phyloP scores from a whole-genome alignment of 768 basidiomycete genomes.

The Podaxis sp. region DNA sequence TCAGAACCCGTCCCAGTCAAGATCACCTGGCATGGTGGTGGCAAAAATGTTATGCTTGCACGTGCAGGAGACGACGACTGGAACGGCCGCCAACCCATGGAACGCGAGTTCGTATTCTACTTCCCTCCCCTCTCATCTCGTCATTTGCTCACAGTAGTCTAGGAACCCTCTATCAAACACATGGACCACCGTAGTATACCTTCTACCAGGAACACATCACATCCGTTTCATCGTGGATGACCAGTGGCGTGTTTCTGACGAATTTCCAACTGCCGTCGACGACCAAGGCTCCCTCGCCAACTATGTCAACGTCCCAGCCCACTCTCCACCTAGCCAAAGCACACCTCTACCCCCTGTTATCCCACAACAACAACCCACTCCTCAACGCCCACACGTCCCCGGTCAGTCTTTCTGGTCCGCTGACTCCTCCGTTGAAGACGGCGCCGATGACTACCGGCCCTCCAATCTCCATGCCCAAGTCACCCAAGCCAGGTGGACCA shows the following conservation, averaged over 20 bases:
- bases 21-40: conserved; percentile 65
- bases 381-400: conserved; percentile 16
- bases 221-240: conserved; percentile 95
- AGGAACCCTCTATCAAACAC: conserved; percentile 28
- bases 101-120: conserved; percentile 48
- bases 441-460: conserved; percentile 18
- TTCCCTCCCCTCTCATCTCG: background rate
- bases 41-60: conserved; percentile 59
- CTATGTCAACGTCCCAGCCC: conserved; percentile 68
- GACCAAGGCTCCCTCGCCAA: conserved; percentile 94
- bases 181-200: conserved; percentile 35
- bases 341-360: conserved; percentile 24
- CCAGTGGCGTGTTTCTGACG: conserved; percentile 72
- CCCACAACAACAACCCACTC: conserved; percentile 23
- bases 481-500: conserved; percentile 58
- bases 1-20: conserved; percentile 37
- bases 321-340: conserved; percentile 19
- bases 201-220: conserved; percentile 89
- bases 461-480: conserved; percentile 11
- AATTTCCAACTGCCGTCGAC: conserved; percentile 81
- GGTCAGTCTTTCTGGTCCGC: conserved; percentile 41
- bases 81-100: conserved; percentile 66
- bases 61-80: conserved; percentile 74
- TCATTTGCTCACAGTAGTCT: conserved; percentile 8
- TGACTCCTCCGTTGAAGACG: conserved; percentile 31